These are phyloP conservation scores for Tuber borchii DNA, from an alignment of 495 filamentous ascomycete species.

Conservation along the genomic window DNA sequence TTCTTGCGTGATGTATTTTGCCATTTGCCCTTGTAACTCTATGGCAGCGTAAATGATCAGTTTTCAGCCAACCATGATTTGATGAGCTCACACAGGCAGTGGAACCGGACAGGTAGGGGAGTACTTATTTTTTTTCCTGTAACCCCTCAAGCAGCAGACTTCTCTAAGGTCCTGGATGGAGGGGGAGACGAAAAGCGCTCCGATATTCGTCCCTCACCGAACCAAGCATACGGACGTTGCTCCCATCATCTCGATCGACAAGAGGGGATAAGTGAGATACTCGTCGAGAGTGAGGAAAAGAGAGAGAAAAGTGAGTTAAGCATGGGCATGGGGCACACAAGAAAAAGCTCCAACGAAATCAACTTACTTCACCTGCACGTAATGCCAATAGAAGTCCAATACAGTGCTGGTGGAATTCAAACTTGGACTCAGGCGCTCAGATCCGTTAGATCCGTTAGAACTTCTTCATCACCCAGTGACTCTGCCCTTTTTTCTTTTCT, in stretches of 20 bases:
- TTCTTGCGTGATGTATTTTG: not conserved
- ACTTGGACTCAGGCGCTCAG: not conserved
- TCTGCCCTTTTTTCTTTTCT: not conserved
- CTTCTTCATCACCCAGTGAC: not conserved
- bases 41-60: not conserved
- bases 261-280: not conserved
- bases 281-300: not conserved
- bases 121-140: not conserved
- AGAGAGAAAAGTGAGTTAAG: not conserved
- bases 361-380: not conserved
- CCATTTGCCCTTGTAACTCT: not conserved
- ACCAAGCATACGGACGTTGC: not conserved
- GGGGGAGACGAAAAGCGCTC: not conserved
- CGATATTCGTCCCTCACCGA: not conserved
- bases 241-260: constrained; percentile 2
- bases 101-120: not conserved
- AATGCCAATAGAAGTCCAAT: not conserved
- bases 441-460: not conserved
- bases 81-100: constrained; percentile 1
- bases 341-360: not conserved
- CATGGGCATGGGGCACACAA: not conserved
- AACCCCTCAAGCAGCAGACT: not conserved
- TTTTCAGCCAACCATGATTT: not conserved
- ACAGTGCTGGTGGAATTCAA: not conserved
- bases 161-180: not conserved